Conservation (phyloP, 768 basidiomycete species). For the Mycena filopes region DNA sequence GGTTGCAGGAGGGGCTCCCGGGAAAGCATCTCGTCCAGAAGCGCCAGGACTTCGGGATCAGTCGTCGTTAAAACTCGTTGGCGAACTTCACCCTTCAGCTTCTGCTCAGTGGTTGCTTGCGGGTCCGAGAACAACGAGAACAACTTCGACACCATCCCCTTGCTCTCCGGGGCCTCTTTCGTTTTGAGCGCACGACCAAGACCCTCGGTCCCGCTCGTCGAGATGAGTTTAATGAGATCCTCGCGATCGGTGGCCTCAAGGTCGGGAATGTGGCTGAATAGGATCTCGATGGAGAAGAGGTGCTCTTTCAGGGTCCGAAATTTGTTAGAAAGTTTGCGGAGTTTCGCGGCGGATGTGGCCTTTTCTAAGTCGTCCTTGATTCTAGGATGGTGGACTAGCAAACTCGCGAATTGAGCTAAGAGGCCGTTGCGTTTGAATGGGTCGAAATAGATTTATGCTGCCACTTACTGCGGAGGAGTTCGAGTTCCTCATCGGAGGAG, state of each 20-base stretch:
- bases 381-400: conserved; percentile 14
- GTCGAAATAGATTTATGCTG: background rate
- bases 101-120: background rate
- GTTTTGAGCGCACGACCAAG: background rate
- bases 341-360: background rate
- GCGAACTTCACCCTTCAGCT: conserved; percentile 15
- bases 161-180: conserved; percentile 16
- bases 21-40: conserved; percentile 22
- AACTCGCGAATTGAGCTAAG: conserved; percentile 13
- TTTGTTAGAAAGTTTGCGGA: background rate
- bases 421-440: background rate
- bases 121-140: conserved; percentile 11
- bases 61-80: background rate
- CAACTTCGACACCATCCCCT: background rate
- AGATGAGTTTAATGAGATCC: conserved; percentile 23
- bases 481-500: conserved; percentile 19
- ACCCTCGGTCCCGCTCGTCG: conserved; percentile 14
- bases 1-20: conserved; percentile 29
- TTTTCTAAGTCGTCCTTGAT: conserved; percentile 26
- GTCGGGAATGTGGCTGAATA: conserved; percentile 17
- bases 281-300: conserved; percentile 21
- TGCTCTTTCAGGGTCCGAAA: conserved; percentile 33
- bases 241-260: conserved; percentile 30
- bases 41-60: conserved; percentile 24
- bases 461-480: conserved; percentile 15